A percentile compares a stretch with the other conserved stretches of the same genome.
Conservation (phyloP, 108 stramenopile species). For the Nannochloropsis gaditana region DNA sequence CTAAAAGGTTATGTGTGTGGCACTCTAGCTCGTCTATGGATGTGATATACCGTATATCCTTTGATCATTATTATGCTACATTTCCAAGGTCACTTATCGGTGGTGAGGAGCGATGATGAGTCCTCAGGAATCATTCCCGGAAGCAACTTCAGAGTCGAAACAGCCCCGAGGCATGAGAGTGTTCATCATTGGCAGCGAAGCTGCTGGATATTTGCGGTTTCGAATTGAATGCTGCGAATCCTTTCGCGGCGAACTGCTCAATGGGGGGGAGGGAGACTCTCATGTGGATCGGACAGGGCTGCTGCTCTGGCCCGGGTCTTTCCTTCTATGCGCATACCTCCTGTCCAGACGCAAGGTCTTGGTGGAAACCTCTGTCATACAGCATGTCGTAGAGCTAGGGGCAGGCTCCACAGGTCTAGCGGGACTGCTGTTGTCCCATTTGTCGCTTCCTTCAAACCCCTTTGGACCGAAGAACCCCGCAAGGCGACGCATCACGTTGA, state of each 20-base stretch:
- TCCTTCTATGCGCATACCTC: background rate
- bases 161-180: background rate
- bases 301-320: background rate
- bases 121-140: too few relatives aligned
- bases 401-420: background rate
- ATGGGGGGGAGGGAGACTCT: background rate
- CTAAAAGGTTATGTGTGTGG: too few relatives aligned
- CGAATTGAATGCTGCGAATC: conserved; percentile 7
- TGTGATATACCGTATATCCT: too few relatives aligned
- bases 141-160: too few relatives aligned
- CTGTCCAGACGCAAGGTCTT: background rate
- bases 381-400: background rate
- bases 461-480: background rate
- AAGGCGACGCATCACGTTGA: background rate
- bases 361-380: background rate
- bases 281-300: background rate
- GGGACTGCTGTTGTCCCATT: background rate
- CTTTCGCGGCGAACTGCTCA: background rate
- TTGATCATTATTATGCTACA: too few relatives aligned
- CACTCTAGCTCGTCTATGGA: too few relatives aligned
- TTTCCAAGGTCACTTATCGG: too few relatives aligned
- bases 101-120: too few relatives aligned
- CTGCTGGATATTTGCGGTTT: background rate
- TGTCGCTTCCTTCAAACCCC: background rate
- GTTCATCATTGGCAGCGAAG: background rate